Conservation (phyloP, 2,329 filamentous ascomycete genomes). For the Ophiostoma pallidulum region DNA sequence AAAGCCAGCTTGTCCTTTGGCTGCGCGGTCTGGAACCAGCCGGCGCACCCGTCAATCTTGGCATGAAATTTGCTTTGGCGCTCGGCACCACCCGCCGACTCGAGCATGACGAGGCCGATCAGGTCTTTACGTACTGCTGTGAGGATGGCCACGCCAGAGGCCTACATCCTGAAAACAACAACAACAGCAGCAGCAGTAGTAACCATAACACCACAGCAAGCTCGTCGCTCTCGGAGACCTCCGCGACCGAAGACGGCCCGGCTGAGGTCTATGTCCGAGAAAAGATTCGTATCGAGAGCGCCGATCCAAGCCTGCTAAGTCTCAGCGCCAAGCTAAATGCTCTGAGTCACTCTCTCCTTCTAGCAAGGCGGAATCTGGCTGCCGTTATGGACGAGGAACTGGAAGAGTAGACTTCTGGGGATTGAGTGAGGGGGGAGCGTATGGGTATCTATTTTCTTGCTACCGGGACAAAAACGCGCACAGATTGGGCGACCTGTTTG, state of each 20-base stretch:
- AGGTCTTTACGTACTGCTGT: constrained; percentile 56
- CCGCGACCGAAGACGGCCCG: constrained; percentile 32
- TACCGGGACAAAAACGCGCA: too few species aligned
- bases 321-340: constrained; percentile 75
- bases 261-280: constrained; percentile 77
- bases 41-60: constrained; percentile 49
- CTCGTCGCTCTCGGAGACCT: too few species aligned
- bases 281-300: constrained; percentile 80
- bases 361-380: constrained; percentile 61
- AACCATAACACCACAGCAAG: constrained; percentile 2
- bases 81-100: constrained; percentile 55
- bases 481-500: too few species aligned
- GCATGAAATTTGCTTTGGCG: constrained; percentile 59
- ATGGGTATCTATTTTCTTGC: too few species aligned
- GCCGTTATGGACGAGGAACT: constrained; percentile 62
- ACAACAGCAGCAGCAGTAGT: too few species aligned
- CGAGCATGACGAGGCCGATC: constrained; percentile 72
- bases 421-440: too few species aligned
- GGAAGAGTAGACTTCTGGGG: constrained; percentile 28
- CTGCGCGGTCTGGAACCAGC: constrained; percentile 61
- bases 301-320: constrained; percentile 77
- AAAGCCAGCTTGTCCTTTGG: constrained; percentile 60
- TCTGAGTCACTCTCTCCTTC: constrained; percentile 60
- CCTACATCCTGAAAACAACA: too few species aligned
- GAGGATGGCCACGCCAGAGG: constrained; percentile 14